Evolutionary conservation across 177 flowering plant species (phyloP), one percentile per base, ranked within the genome.

Genomic region (Vitis hybrid): DNA sequence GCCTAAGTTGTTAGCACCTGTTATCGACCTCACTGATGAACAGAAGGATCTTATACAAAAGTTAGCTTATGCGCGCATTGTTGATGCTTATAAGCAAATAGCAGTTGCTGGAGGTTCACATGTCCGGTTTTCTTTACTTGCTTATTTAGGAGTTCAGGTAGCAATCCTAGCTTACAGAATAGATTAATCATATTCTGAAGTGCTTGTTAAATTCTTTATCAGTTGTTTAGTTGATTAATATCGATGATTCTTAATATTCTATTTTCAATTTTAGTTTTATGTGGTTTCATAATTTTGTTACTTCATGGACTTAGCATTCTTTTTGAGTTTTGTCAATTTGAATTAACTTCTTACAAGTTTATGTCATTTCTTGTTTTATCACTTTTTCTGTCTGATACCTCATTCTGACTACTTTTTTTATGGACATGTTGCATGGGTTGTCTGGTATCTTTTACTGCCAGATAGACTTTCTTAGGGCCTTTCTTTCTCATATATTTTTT

Each of bases 1-100:
- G 72, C 98, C 97, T 15, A 96, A 89, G 84, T 85, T 93, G 81
- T 79, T 89, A 65, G 97, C 96, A 55, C 97, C 97, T 69, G 87
- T 89, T 64, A 72, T 93, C 12, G 51, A 69, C 75, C 88, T 96
- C 57, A 65, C 79, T 62, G 97, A 90, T 62, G 91, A 89, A 54
- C 83, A 87, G 83, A 91, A 84, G 81, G 97, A 91, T 79, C 58
- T 80, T 21, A 73, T 96, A 66, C 98, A 93, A 74, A 83, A 77
- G 64, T 66, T 83, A 52, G 86, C 89, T 56, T 96, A 84, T 72
- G 62, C 73, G 48, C 97, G 92, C 70, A 86, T 96, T 18, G 60
- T 92, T 78, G 93, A 93, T 72, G 91, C 92, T 62, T 89, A 93
- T 72, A 96, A 91, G 82, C 91, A 90, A 76, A 82, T 89, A 58